phyloP scores from a whole-genome alignment of 805 yeast species.

The Starmerella ratchasimensis region DNA sequence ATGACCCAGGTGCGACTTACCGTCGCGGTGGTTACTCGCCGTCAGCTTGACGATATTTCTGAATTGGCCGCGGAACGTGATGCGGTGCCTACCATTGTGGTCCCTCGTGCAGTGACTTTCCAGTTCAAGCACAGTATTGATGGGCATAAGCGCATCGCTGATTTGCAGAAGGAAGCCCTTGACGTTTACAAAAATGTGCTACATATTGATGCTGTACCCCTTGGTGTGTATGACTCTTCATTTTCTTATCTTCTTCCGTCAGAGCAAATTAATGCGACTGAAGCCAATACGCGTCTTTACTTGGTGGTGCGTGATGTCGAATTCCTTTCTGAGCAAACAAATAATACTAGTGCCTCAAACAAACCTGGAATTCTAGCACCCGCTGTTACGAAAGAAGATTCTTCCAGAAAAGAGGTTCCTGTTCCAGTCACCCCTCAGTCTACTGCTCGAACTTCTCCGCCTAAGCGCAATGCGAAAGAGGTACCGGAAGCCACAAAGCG shows the following conservation, averaged over 20 bases:
- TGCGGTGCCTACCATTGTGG: background rate
- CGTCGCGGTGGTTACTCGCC: slow-evolving; percentile 4
- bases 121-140: slow-evolving; percentile 1
- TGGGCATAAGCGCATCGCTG: background rate
- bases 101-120: background rate
- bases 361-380: background rate
- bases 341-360: background rate
- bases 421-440: background rate
- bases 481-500: too few species aligned
- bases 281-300: slow-evolving; percentile 1
- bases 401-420: background rate
- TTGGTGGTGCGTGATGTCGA: slow-evolving; percentile 6
- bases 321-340: background rate
- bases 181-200: slow-evolving; percentile 2
- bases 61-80: background rate
- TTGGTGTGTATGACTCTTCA: slow-evolving; percentile 4
- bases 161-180: slow-evolving; percentile 3
- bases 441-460: background rate
- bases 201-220: background rate
- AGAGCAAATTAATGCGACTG: slow-evolving; percentile 1
- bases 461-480: background rate
- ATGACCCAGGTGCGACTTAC: background rate
- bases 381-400: background rate
- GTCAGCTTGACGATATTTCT: background rate
- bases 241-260: slow-evolving; percentile 8